Evolutionary conservation across 2,329 filamentous ascomycete genomes (phyloP).

Genomic region (Pseudogymnoascus sp.): DNA sequence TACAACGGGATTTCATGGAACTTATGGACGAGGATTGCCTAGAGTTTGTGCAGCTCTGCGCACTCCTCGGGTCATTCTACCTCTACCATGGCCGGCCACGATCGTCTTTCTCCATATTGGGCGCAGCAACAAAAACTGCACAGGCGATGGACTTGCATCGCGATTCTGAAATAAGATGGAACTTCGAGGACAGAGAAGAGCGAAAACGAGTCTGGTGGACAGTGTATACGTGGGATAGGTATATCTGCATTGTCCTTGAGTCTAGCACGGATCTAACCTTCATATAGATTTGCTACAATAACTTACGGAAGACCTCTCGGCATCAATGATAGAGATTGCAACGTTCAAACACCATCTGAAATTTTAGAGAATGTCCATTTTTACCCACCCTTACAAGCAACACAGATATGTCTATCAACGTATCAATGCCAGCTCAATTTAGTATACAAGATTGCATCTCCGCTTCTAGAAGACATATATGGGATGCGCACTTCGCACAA

Average conservation of each 20-base stretch:
- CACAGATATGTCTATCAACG: not conserved
- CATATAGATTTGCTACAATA: conserved; percentile 30
- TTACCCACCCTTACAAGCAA: not conserved
- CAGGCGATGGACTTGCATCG: conserved; percentile 17
- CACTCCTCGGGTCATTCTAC: conserved; percentile 34
- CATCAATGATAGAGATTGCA: conserved; percentile 37
- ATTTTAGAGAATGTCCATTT: conserved; percentile 21
- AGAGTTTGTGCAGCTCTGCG: conserved; percentile 32
- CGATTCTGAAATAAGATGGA: conserved; percentile 11
- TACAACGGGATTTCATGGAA: conserved; percentile 32
- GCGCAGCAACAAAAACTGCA: conserved; percentile 15
- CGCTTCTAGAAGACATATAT: conserved; percentile 27
- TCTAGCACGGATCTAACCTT: not conserved
- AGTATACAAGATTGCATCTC: conserved; percentile 28
- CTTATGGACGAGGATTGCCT: conserved; percentile 36
- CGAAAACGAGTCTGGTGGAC: conserved; percentile 18
- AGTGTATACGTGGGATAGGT: conserved; percentile 19
- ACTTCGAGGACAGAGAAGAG: conserved; percentile 14
- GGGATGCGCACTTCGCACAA: conserved; percentile 17
- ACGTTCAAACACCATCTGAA: conserved; percentile 30
- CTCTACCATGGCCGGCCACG: conserved; percentile 37
- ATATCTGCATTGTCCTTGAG: not conserved
- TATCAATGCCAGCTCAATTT: conserved; percentile 26
- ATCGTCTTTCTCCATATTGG: conserved; percentile 26
- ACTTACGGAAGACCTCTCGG: conserved; percentile 35